Evolutionary conservation across 23 red algal genomes (phyloP), one percentile per base, ranked within the genome.

Genomic region (Gracilaria domingensis): DNA sequence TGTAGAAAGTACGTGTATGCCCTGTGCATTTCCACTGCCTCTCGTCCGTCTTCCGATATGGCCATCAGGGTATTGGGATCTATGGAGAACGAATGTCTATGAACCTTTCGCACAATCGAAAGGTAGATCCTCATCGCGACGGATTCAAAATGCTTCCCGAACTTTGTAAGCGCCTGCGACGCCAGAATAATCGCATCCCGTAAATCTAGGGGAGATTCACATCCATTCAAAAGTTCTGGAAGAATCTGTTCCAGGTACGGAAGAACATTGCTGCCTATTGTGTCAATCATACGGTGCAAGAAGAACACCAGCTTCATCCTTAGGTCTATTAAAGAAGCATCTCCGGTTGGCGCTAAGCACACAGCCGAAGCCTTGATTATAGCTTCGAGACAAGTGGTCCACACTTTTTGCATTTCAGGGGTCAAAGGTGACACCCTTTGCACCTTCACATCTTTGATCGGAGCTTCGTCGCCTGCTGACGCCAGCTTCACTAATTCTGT

Each of bases 211-310:
- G 82, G 34, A 79, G 83, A 79, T 51, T 58, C 40, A 16, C 37
- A 82, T 17, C 73, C 60, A 24, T 40, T 73, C 60, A 85, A 81
- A 40, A 80, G 74, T 35, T 60, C 87, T 39, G 84, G 84, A 12
- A 88, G 32, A 45, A 90, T 25, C 61, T 90, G 87, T 57, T 90
- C 82, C 25, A 96, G 67, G 54, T 69, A 92, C 23, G 72, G 74
- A 25, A 96, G 50, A 14, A 85, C 58, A 21, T 58, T 78, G 47
- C 18, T 71, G 0, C 95, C 95, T 45, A 93, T 70, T 49, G 95
- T 93, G 44, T 96, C 95, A 48, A 96, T 81, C 95, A 96, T 96
- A 8, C 95, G 88, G 50, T 96, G 95, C 20, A 87, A 75, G 80
- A 96, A 96, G 66, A 85, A 73, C 17, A 96, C 54, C 25, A 72